Conservation (phyloP, 2,329 filamentous ascomycete species). For the Alternaria hordeiaustralica region DNA sequence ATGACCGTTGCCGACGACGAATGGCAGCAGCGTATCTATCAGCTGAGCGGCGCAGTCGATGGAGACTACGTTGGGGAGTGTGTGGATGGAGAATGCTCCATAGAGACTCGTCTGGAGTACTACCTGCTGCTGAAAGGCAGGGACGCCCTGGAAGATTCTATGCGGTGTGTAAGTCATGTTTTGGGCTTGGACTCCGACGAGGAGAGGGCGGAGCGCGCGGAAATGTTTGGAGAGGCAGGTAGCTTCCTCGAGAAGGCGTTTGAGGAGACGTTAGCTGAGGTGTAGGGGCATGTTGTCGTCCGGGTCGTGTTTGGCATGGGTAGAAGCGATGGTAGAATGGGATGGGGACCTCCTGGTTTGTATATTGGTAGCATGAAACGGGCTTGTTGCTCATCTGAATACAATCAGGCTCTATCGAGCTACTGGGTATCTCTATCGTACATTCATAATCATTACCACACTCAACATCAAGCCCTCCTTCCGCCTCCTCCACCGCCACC, state of each 20-base stretch:
- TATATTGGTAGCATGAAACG: not conserved
- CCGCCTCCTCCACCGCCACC: constrained; percentile 21
- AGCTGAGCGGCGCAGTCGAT: constrained; percentile 10
- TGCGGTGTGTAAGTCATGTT: constrained; percentile 12
- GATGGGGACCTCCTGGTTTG: not conserved
- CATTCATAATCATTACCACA: constrained; percentile 2
- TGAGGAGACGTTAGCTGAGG: constrained; percentile 1
- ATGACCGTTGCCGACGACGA: constrained; percentile 11
- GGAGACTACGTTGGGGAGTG: not conserved
- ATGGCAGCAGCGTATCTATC: constrained; percentile 11
- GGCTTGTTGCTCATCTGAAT: not conserved
- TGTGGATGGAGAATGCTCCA: constrained; percentile 19
- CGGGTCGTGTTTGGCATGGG: not conserved
- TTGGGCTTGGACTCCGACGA: constrained; percentile 9
- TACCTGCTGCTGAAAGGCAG: constrained; percentile 23
- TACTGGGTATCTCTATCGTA: constrained; percentile 6
- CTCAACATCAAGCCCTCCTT: constrained; percentile 12
- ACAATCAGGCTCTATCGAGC: not conserved
- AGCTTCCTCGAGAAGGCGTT: constrained; percentile 19
- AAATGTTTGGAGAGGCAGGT: constrained; percentile 19
- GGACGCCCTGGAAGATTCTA: constrained; percentile 20
- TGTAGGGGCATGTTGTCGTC: not conserved
- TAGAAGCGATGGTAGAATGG: not conserved
- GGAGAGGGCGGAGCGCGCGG: constrained; percentile 14
- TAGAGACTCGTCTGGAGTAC: constrained; percentile 26